A percentile compares a stretch with the other conserved stretches of the same genome.
Conservation (phyloP, 768 basidiomycete genomes). For the Lyophyllum shimeji region DNA sequence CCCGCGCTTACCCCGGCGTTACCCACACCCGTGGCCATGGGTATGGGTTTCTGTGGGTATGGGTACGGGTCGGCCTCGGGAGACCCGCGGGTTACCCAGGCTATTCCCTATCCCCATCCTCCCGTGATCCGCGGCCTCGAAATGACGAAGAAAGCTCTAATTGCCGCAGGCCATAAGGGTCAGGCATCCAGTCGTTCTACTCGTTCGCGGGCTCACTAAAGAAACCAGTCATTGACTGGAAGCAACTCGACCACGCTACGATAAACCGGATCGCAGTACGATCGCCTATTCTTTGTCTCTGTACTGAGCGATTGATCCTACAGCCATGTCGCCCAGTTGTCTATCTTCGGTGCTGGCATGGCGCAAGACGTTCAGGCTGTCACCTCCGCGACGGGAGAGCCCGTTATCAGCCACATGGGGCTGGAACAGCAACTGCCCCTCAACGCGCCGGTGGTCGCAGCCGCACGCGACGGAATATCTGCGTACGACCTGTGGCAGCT, state of each 20-base stretch:
- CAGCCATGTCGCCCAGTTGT: slow-evolving; percentile 21
- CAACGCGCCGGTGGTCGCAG: neutral
- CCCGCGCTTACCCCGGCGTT: no score
- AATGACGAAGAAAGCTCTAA: slow-evolving; percentile 52
- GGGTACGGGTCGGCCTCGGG: no score
- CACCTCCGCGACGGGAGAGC: slow-evolving; percentile 49
- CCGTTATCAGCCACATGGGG: slow-evolving; percentile 48
- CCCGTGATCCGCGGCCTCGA: slow-evolving; percentile 63
- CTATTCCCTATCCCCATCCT: no score
- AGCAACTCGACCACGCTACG: slow-evolving; percentile 50
- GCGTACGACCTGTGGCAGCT: slow-evolving; percentile 71
- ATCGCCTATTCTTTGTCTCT: neutral
- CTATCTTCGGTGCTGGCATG: slow-evolving; percentile 47
- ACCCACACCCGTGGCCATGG: no score
- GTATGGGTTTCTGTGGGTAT: no score
- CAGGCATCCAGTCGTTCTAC: slow-evolving; percentile 1
- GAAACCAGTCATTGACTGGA: slow-evolving; percentile 66
- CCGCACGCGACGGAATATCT: neutral
- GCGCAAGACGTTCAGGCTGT: slow-evolving; percentile 43
- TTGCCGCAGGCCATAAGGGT: slow-evolving; percentile 68
- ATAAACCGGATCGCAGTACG: slow-evolving; percentile 43
- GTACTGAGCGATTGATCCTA: neutral
- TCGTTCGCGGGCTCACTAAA: neutral
- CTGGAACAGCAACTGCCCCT: slow-evolving; percentile 19
- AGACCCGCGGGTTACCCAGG: no score